These are phyloP conservation scores for Diplodia corticola DNA, from an alignment of 2,329 filamentous ascomycete species.

Conservation along the genomic window DNA sequence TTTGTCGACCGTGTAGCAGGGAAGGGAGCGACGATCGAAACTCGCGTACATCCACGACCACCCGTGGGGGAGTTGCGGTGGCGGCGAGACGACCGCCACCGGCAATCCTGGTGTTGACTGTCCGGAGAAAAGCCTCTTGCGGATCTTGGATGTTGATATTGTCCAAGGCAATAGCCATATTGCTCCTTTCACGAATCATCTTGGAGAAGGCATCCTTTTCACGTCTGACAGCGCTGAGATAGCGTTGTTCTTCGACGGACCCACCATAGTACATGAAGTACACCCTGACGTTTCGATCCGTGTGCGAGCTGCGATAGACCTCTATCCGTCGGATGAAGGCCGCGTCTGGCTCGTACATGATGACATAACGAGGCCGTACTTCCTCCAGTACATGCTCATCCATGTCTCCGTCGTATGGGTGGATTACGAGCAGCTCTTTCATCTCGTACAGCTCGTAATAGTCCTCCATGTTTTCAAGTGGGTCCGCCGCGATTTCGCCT, in stretches of 20 bases:
- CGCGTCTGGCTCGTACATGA: conserved; percentile 98
- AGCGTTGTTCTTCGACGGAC: conserved; percentile 93
- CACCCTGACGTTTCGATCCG: conserved; percentile 81
- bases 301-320: conserved; percentile 93
- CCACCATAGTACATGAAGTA: conserved; percentile 97
- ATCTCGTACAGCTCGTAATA: conserved; percentile 91
- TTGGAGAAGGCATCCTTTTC: conserved; percentile 97
- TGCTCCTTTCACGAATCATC: conserved; percentile 88
- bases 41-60: conserved; percentile 94
- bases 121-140: conserved; percentile 88
- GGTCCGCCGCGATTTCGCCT: conserved; percentile 72
- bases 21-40: conserved; percentile 92
- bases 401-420: conserved; percentile 92
- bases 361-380: conserved; percentile 86
- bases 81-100: conserved; percentile 83
- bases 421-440: conserved; percentile 82
- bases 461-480: conserved; percentile 86
- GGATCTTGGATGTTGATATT: conserved; percentile 74
- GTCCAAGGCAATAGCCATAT: conserved; percentile 84
- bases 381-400: conserved; percentile 97
- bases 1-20: conserved; percentile 82
- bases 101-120: conserved; percentile 94
- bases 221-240: conserved; percentile 82
- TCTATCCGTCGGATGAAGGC: conserved; percentile 93
- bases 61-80: conserved; percentile 82